Evolutionary conservation across 805 yeast genomes (phyloP), one percentile per base, ranked within the genome.

Genomic region (Candida pseudofarinosa): DNA sequence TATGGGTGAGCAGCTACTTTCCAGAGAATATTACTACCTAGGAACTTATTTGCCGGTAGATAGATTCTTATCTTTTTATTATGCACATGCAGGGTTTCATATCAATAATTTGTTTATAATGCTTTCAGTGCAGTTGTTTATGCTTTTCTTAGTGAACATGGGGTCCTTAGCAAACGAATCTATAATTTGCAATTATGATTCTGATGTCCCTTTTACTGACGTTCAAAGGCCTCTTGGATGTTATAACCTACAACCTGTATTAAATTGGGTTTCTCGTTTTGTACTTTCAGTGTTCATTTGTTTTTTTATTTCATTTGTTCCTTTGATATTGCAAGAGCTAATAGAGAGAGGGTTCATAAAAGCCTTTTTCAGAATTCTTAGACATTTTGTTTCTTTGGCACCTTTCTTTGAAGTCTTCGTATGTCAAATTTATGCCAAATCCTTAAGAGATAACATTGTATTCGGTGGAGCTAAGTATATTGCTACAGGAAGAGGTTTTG

Each of bases 41-140:
- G 97, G 98, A 1, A 88, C 96, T 2, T 88, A 82, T 53, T 69
- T 91, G 42, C 96, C 97, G 2, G 73, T 90, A 35, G 97, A 91
- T 60, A 67, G 97, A 38, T 90, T 91, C 66, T 65, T 91, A 40
- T 88, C 97, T 0, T 91, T 91, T 64, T 91, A 87, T 63, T 91
- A 91, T 65, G 98, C 98, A 0, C 98, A 91, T 62, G 91, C 97
- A 8, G 98, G 98, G 4, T 91, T 91, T 69, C 98, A 91, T 63
- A 70, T 91, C 53, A 91, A 91, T 61, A 91, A 91, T 59, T 71
- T 90, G 51, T 87, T 90, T 55, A 91, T 91, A 48, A 82, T 88
- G 53, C 62, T 88, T 31, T 88, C 97, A 0, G 81, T 89, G n/a
- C 93, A 88, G 55, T 60, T 88, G 55, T 90, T 91, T 62, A 84